Evolutionary conservation across 2,329 filamentous ascomycete species (phyloP).

Genomic region (Apiospora koreana): DNA sequence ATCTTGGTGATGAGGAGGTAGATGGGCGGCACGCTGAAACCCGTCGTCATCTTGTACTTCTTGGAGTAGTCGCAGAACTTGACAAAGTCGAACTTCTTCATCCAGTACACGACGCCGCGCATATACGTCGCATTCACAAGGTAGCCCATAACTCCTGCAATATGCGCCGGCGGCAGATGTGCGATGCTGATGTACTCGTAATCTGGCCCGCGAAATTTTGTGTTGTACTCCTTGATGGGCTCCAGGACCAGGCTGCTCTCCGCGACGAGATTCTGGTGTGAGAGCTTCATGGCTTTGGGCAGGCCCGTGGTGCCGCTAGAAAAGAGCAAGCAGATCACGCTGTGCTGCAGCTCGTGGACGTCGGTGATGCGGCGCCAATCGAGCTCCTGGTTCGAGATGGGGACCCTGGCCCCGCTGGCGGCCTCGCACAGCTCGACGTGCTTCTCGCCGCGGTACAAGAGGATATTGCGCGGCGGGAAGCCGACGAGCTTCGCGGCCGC

Average conservation of each 20-base stretch:
- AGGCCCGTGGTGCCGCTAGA: constrained; percentile 51
- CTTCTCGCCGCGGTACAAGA: constrained; percentile 47
- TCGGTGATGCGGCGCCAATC: constrained; percentile 58
- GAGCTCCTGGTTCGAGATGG: constrained; percentile 39
- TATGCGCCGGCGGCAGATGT: constrained; percentile 48
- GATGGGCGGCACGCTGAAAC: constrained; percentile 64
- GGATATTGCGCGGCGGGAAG: constrained; percentile 45
- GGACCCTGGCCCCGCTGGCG: constrained; percentile 29
- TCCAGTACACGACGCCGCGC: constrained; percentile 59
- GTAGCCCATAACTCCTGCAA: constrained; percentile 47
- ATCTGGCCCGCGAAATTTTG: constrained; percentile 22
- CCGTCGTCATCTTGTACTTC: constrained; percentile 50
- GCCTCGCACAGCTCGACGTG: constrained; percentile 30
- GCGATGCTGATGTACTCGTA: constrained; percentile 38
- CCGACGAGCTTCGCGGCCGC: constrained; percentile 50
- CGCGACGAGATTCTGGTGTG: constrained; percentile 46
- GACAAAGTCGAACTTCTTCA: constrained; percentile 59
- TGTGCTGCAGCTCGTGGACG: constrained; percentile 40
- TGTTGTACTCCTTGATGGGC: constrained; percentile 31
- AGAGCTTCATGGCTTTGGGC: constrained; percentile 48
- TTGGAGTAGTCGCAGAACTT: constrained; percentile 55
- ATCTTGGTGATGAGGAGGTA: constrained; percentile 60
- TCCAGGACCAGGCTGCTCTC: constrained; percentile 33
- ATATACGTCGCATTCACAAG: constrained; percentile 42
- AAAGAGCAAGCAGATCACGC: constrained; percentile 45